Evolutionary conservation across 2,329 filamentous ascomycete species (phyloP).

Genomic region (Cercospora sp.): DNA sequence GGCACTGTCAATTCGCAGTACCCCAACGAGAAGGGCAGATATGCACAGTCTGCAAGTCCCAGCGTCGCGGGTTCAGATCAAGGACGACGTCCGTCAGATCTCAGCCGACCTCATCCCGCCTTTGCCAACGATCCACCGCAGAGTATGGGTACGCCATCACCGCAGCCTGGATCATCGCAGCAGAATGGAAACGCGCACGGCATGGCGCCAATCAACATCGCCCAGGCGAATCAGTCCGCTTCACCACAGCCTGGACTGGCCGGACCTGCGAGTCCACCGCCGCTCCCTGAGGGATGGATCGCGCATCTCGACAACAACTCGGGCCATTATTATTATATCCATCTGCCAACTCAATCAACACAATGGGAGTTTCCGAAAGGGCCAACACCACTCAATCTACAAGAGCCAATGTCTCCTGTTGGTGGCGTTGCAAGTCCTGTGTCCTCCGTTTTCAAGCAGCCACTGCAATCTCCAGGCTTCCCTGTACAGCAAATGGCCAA

Average conservation of each 20-base stretch:
- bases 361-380: constrained; percentile 99
- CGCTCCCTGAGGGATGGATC: constrained; percentile 96
- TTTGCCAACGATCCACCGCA: constrained; percentile 76
- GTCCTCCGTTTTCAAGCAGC: constrained; percentile 59
- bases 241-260: constrained; percentile 34
- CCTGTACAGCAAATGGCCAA: constrained; percentile 74
- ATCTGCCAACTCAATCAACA: constrained; percentile 89
- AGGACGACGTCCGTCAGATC: constrained; percentile 37
- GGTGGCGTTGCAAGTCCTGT: constrained; percentile 52
- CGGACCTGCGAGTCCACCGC: constrained; percentile 80
- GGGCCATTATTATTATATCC: constrained; percentile 98
- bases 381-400: constrained; percentile 82
- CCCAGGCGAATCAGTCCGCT: constrained; percentile 35
- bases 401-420: constrained; percentile 80
- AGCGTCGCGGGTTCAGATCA: constrained; percentile 29
- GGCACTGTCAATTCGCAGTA: constrained; percentile 58
- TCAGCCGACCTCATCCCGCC: constrained; percentile 71
- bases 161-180: constrained; percentile 48
- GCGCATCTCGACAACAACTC: constrained; percentile 93
- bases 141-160: constrained; percentile 36
- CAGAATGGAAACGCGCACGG: constrained; percentile 36
- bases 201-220: constrained; percentile 46
- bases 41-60: constrained; percentile 45
- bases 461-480: constrained; percentile 77
- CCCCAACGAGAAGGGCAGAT: constrained; percentile 72